A percentile compares a stretch with the other conserved stretches of the same genome.
Conservation (phyloP, 345 rosid genomes). For the Pistacia integerrima region DNA sequence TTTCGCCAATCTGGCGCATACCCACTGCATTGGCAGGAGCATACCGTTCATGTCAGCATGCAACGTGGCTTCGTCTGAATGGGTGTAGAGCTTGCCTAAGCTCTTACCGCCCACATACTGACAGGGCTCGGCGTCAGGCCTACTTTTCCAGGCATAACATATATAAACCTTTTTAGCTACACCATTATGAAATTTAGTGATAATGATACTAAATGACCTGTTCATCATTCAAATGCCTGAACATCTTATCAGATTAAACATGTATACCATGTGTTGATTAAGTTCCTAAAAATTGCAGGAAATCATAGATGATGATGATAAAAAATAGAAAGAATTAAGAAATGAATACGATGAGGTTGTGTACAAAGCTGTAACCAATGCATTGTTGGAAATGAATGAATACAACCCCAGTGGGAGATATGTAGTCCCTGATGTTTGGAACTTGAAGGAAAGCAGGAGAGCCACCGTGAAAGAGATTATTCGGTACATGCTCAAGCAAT, state of each 20-base stretch:
- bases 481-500: conserved; percentile 25
- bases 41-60: too few relatives aligned
- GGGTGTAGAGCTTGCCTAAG: too few relatives aligned
- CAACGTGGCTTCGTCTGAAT: too few relatives aligned
- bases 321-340: conserved; percentile 23
- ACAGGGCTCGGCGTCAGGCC: too few relatives aligned
- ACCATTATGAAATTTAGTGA: too few relatives aligned
- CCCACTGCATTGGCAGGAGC: too few relatives aligned
- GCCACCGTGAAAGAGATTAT: conserved; percentile 32
- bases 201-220: too few relatives aligned
- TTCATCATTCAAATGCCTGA: not conserved
- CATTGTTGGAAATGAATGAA: conserved; percentile 34
- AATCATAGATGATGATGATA: conserved; percentile 27
- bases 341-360: conserved; percentile 25
- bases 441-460: conserved; percentile 25
- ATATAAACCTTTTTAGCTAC: too few relatives aligned
- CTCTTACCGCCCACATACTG: too few relatives aligned
- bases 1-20: too few relatives aligned
- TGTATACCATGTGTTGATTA: not conserved
- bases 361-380: conserved; percentile 27
- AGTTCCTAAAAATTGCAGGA: conserved; percentile 15
- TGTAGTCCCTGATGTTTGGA: conserved; percentile 34
- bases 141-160: too few relatives aligned
- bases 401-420: conserved; percentile 34
- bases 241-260: not conserved